Base-by-base conservation (phyloP, 1,139 yeast species). In the Yamadazyma taylorii region DNA sequence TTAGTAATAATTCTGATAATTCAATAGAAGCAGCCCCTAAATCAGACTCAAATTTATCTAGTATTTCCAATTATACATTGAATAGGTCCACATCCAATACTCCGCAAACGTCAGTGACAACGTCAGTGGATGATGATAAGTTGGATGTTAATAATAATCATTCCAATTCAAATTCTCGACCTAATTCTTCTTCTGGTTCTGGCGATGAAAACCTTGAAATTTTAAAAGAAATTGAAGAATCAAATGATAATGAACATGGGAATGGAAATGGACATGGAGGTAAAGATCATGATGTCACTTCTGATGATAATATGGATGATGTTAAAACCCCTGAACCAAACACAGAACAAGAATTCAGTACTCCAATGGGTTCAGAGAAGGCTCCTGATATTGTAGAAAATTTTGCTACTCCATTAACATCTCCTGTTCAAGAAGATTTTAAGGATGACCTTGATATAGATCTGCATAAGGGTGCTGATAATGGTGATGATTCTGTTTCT, bases 31-130 rank as follows among this genome's bases (percentile, higher is more conserved):
- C 13, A 17, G 35, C 32, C 19, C 30, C 35, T 5, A 38, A 38
- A 17, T 48, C 60, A 2, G 59, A 55, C 33, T 53, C 58, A 2
- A 59, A 57, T 37, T 44, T 52, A 5, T 53, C 60, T 5, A 48
- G 51, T 16, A 36, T 57, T 5, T 60, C 63, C 3, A 60, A 56
- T 34, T 54, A 53, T 33, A 58, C 57, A 31, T 47, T 63, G 32
- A 57, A 53, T 39, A 50, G 66, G 24, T 56, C 63, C 10, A 45
- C 55, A 29, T 56, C 68, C 1, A 65, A 62, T 32, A 66, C 73
- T 4, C 72, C 73, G 1, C 64, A 63, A 25, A 65, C 72, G 2
- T 63, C 69, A 2, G 61, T 66, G 16, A 56, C 55, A 25, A 42
- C 46, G 11, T 37, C 47, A 1, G 47, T 38, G 22, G 52, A 48